phyloP scores from a whole-genome alignment of 345 rosid species.

The Hypericum androsaemum region DNA sequence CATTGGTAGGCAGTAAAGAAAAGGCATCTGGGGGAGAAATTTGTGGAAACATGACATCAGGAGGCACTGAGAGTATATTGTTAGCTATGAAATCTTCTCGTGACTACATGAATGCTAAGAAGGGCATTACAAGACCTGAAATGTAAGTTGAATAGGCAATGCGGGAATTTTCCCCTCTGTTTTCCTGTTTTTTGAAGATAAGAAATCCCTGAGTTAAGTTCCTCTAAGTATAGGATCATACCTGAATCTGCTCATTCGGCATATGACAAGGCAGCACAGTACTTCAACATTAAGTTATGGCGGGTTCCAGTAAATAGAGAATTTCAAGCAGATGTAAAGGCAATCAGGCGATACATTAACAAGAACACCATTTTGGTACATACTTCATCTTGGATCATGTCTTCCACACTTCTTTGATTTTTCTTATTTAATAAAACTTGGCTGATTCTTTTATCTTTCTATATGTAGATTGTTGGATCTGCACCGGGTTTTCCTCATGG shows the following conservation, averaged over 20 bases:
- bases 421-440: slow-evolving; percentile 1
- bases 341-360: slow-evolving; percentile 48
- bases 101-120: slow-evolving; percentile 80
- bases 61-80: slow-evolving; percentile 94
- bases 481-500: slow-evolving; percentile 99
- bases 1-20: slow-evolving; percentile 64
- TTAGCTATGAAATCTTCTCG: slow-evolving; percentile 90
- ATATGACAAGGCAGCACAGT: slow-evolving; percentile 93
- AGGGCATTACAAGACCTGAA: slow-evolving; percentile 83
- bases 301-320: slow-evolving; percentile 80
- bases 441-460: slow-evolving; percentile 15
- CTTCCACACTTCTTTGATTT: too few relatives aligned
- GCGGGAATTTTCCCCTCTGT: slow-evolving; percentile 3
- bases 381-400: not conserved
- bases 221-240: slow-evolving; percentile 57
- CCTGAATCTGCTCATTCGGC: slow-evolving; percentile 95
- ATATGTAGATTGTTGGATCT: slow-evolving; percentile 87
- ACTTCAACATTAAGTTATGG: slow-evolving; percentile 86
- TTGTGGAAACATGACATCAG: slow-evolving; percentile 99
- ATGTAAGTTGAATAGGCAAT: slow-evolving; percentile 35
- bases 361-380: slow-evolving; percentile 81
- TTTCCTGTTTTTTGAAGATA: not conserved
- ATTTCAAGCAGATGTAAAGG: slow-evolving; percentile 78
- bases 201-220: slow-evolving; percentile 11
- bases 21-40: slow-evolving; percentile 68